These are phyloP conservation scores for Haplosporangium gracile DNA, from an alignment of 192 early-diverging fungal species.

Conservation along the genomic window DNA sequence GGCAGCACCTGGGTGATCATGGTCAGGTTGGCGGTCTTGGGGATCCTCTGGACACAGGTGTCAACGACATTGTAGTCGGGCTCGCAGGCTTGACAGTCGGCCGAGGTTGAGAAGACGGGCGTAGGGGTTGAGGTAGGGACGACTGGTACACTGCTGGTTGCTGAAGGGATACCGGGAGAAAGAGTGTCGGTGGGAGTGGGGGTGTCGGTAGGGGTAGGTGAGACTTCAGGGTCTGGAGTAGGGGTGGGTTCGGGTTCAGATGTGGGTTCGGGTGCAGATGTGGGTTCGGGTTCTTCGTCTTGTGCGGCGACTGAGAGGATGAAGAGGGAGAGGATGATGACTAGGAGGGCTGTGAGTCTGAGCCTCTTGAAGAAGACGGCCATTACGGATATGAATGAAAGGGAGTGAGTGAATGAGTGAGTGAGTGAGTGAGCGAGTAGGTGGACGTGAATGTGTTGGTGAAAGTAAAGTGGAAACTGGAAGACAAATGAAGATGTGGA, in stretches of 20 bases:
- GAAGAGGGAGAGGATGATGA: conserved; percentile 11
- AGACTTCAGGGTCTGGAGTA: not conserved
- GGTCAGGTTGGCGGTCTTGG: conserved; percentile 32
- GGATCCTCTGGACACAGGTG: conserved; percentile 25
- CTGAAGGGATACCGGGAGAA: not conserved
- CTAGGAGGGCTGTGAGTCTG: not conserved
- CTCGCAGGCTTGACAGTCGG: conserved; percentile 23
- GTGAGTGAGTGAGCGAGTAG: not conserved
- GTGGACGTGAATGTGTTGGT: not conserved
- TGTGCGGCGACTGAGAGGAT: conserved; percentile 21
- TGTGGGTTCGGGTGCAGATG: not conserved
- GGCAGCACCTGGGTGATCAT: conserved; percentile 41
- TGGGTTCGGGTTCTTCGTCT: not conserved
- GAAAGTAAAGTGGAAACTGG: not conserved
- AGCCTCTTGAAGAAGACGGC: not conserved
- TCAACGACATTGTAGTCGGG: conserved; percentile 5
- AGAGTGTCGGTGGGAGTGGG: not conserved
- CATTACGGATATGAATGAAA: not conserved
- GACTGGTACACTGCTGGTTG: not conserved
- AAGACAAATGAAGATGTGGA: not conserved
- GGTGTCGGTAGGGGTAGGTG: not conserved
- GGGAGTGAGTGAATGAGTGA: not conserved
- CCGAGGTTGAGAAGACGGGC: conserved; percentile 38
- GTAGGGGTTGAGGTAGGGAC: not conserved
- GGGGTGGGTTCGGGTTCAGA: not conserved